phyloP scores from a whole-genome alignment of 495 filamentous ascomycete genomes.

The Chlorociboria aeruginascens region DNA sequence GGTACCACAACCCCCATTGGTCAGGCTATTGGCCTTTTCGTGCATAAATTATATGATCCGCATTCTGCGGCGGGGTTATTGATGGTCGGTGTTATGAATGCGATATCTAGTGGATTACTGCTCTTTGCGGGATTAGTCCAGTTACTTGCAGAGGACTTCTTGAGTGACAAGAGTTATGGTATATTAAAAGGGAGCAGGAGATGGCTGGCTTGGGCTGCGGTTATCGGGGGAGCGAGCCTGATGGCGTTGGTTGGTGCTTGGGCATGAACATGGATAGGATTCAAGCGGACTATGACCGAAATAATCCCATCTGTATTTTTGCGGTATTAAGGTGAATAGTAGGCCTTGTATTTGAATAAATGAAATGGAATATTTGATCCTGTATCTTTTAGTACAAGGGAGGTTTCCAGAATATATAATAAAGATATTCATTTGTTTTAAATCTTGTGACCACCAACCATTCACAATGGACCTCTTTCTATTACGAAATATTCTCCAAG shows the following conservation, averaged over 20 bases:
- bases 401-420: too few species aligned
- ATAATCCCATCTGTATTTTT: neutral
- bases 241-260: conserved; percentile 90
- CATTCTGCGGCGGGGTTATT: conserved; percentile 68
- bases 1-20: conserved; percentile 85
- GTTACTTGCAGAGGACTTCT: conserved; percentile 84
- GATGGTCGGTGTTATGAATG: conserved; percentile 90
- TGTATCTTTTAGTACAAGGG: too few species aligned
- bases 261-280: conserved; percentile 28
- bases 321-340: too few species aligned
- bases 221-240: conserved; percentile 60
- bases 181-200: conserved; percentile 57
- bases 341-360: too few species aligned
- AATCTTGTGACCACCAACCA: too few species aligned
- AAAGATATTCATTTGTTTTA: too few species aligned
- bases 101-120: conserved; percentile 72
- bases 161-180: conserved; percentile 78
- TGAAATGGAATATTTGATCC: too few species aligned
- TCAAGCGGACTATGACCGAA: neutral
- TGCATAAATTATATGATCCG: conserved; percentile 80
- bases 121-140: conserved; percentile 89
- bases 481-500: too few species aligned
- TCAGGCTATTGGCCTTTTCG: conserved; percentile 73
- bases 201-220: conserved; percentile 62
- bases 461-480: too few species aligned